Evolutionary conservation across 179 eudicot species (phyloP), one percentile per base, ranked within the genome.

Genomic region (Corrigiola litoralis): DNA sequence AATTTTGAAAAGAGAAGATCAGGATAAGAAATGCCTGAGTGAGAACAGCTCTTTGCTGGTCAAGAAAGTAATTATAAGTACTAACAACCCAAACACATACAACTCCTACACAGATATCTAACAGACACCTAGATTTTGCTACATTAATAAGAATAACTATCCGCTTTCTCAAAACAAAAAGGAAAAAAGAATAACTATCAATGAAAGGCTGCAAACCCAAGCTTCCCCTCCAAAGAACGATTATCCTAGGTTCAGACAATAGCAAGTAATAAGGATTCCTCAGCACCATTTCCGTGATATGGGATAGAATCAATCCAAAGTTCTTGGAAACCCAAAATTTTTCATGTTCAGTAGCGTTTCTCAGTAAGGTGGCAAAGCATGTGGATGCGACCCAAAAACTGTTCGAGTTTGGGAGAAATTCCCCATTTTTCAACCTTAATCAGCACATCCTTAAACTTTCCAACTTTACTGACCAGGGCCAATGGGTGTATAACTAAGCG

Each of bases 251-350:
- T 47, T 29, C 41, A 14, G 65, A 32, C 20, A n/a, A 4, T 17
- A 14, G 9, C 14, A 61, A 29, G 6, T 25, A 44, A 4, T 14
- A 1, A 31, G 55, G 41, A 32, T 20, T 20, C 5, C 32, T 16
- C 55, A 27, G 31, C 18, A 62, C 33, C 12, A 62, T 11, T 11
- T 10, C 29, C 3, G 7, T 7, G 13, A 62, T 31, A 13, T 46
- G 20, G 47, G 24, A 31, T 4, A 31, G 41, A 11, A 18, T 11
- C 44, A 57, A 63, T 10, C 68, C 57, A 63, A 63, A 63, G 54
- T 24, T 63, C 58, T 23, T 49, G 20, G 49, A 49, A 0, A 48
- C 13, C n/a, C 10, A 13, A 23, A 23, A 24, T 8, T 34, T 52
- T 27, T 28, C 20, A 52, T 10, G 13, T 29, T 28, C 36, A n/a